Percentiles rank a stretch among this genome's conserved stretches.
These are phyloP conservation scores for Gonapodya sp. DNA, from an alignment of 192 early-diverging fungal genomes.

Conservation along the genomic window DNA sequence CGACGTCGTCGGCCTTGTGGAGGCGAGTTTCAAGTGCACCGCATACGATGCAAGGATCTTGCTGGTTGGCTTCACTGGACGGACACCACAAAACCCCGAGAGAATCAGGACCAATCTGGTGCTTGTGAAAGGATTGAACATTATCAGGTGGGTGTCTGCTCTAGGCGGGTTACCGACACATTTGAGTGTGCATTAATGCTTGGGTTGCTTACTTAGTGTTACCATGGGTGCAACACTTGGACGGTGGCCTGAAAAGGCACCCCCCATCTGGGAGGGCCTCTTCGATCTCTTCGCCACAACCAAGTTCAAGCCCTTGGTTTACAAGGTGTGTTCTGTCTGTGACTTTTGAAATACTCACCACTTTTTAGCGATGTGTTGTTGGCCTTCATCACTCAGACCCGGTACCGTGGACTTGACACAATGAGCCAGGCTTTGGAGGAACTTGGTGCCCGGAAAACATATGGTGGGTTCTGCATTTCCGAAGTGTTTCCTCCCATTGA, in stretches of 20 bases:
- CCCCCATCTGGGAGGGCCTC: not conserved
- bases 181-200: not conserved
- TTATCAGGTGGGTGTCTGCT: not conserved
- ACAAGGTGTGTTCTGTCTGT: not conserved
- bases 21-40: slow-evolving; percentile 8
- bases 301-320: not conserved
- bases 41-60: not conserved
- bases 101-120: not conserved
- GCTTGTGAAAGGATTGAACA: not conserved
- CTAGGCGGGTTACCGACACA: not conserved
- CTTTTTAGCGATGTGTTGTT: not conserved
- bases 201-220: not conserved
- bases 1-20: slow-evolving; percentile 6
- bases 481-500: not conserved
- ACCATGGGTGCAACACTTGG: not conserved
- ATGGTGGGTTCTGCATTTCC: not conserved
- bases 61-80: slow-evolving; percentile 9
- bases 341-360: not conserved
- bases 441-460: not conserved
- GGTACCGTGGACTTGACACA: not conserved
- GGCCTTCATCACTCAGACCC: not conserved
- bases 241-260: not conserved
- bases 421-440: slow-evolving; percentile 1
- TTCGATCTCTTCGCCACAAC: not conserved
- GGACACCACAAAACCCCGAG: slow-evolving; percentile 7